Base-by-base conservation (phyloP, 495 filamentous ascomycete species). In the Alectoria sarmentosa region DNA sequence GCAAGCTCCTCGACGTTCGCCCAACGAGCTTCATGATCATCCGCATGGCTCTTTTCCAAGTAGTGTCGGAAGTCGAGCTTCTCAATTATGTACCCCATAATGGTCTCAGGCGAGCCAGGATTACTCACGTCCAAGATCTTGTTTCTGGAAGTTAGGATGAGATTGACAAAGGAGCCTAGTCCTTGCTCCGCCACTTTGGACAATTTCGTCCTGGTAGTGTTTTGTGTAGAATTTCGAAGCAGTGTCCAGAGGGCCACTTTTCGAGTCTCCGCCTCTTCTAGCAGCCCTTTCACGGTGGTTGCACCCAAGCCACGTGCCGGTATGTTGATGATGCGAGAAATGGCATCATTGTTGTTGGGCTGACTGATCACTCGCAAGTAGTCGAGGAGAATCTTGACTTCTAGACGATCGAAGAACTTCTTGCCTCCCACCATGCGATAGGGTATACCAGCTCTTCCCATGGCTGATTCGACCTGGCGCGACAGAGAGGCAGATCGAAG, bases 391-490 rank as follows among this genome's bases (percentile, higher is more conserved):
- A 88, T 83, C 72, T 95, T 97, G 70, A 99, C 87, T 75, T 99
- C 95, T 15, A 84, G 80, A 56, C 95, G 84, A 68, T 99, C 95
- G 69, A 93, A 99, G 75, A 99, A 99, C 62, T 87, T 86, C 39
- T 85, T 83, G 1, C 95, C 95, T 69, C 90, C 95, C 58, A 97
- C 89, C 95, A 98, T 98, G 38, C 85, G 85, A 74, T 99, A 99
- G 0, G 92, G 82, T 38, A 99, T 84, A 1, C 95, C 95, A 13
- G 86, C 84, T 71, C 89, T 92, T 6, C 91, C 92, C 66, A 98
- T 82, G 15, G 87, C 88, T 19, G 84, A 82, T 73, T 99, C 95
- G 55, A 98, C 88, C 39, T 89, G 84, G 34, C 91, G 82, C 0
- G 95, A 98, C 48, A 98, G 77, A 4, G 85, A 79, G 0, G 94